A percentile compares a stretch with the other conserved stretches of the same genome.
Evolutionary conservation across 192 early-diverging fungal species (phyloP).

Genomic region (Rhizoclosmatium globosum): DNA sequence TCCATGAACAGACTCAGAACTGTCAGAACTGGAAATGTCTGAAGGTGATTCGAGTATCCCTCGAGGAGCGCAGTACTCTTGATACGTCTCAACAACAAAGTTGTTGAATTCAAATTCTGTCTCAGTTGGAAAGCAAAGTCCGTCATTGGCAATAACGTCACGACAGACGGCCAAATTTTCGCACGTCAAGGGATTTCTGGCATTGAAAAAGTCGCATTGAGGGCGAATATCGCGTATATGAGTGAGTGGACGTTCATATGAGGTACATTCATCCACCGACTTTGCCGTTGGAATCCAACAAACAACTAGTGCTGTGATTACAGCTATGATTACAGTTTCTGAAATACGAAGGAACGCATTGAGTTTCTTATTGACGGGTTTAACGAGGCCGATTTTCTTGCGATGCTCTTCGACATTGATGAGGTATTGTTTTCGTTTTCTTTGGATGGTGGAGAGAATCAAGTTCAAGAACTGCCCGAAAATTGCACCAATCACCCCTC

Average conservation of each 20-base stretch:
- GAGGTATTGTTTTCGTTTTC: slow-evolving; percentile 34
- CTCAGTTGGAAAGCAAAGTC: slow-evolving; percentile 7
- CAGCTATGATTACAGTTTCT: slow-evolving; percentile 40
- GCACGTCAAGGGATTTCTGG: background rate
- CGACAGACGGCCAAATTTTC: slow-evolving; percentile 4
- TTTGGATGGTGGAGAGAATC: slow-evolving; percentile 39
- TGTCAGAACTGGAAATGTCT: background rate
- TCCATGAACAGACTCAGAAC: background rate
- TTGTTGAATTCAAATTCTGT: background rate
- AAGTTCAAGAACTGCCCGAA: slow-evolving; percentile 45
- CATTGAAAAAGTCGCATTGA: slow-evolving; percentile 12
- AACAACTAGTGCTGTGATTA: slow-evolving; percentile 45
- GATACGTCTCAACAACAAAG: slow-evolving; percentile 12
- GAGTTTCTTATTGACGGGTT: slow-evolving; percentile 6
- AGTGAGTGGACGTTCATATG: background rate
- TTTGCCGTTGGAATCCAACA: slow-evolving; percentile 32
- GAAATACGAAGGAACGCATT: slow-evolving; percentile 23
- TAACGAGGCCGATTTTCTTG: background rate
- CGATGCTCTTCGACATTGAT: slow-evolving; percentile 17
- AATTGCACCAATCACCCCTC: slow-evolving; percentile 37
- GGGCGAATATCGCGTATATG: slow-evolving; percentile 7
- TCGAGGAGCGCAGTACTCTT: background rate
- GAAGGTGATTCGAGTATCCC: background rate
- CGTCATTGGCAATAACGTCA: background rate
- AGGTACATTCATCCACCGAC: slow-evolving; percentile 35